Evolutionary conservation across 352 stramenopile genomes (phyloP), one percentile per base, ranked within the genome.

Genomic region (Phytophthora melonis): DNA sequence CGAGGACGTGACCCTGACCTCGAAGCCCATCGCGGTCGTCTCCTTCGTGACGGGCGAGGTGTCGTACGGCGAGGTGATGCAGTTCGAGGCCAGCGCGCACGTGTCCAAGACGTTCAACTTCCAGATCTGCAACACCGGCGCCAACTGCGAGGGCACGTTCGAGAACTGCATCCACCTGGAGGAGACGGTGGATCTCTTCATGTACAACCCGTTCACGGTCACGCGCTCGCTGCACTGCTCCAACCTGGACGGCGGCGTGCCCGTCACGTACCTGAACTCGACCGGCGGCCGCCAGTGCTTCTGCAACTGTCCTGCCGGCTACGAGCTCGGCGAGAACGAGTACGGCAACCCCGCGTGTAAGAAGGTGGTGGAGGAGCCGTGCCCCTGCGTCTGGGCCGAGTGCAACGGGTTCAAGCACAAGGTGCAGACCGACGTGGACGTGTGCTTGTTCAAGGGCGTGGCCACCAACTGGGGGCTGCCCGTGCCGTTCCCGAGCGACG

Each of bases 161-260:
- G 58, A 77, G 25, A 80, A 85, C 32, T 81, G 65, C 54, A 68
- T 90, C 58, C 23, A 78, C 23, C 60, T 92, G 8, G 11, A 55
- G 8, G 63, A 87, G 11, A 58, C 47, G 0, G 72, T 81, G 1
- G 81, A 92, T 25, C 61, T 93, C 47, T 92, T 84, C 68, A 75
- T 88, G 74, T 92, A 89, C 77, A 90, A 90, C 34, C 84, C 86
- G 57, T 88, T 89, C 70, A 78, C 70, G 8, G 67, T 88, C 36
- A 70, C 68, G 9, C 79, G 81, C 0, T 75, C 71, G 8, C 27
- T 85, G 21, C 54, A 87, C 14, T 93, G 86, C 45, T 64, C 52
- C 2, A 13, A 71, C 6, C 55, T 92, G 41, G 53, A 64, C 1
- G 67, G 66, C 18, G 84, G 82, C n/a, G 66, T 92, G 3, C 84